These are phyloP conservation scores for Fusarium agapanthi DNA, from an alignment of 2,329 filamentous ascomycete genomes.

Conservation along the genomic window DNA sequence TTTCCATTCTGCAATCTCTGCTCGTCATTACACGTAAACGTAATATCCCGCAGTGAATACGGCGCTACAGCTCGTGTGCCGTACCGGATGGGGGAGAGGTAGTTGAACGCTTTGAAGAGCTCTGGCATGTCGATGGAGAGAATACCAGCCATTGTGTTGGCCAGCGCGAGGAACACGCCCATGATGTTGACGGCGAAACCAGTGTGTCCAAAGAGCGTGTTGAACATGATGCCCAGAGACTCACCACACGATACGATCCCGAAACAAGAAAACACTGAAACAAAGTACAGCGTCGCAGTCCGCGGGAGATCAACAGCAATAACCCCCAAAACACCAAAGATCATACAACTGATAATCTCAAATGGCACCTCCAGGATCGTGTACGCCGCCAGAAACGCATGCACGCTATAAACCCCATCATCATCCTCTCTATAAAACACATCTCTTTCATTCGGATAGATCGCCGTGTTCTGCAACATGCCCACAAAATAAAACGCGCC, in stretches of 20 bases:
- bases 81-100: constrained; percentile 77
- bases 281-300: constrained; percentile 71
- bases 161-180: constrained; percentile 73
- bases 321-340: constrained; percentile 71
- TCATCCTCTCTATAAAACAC: constrained; percentile 82
- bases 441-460: constrained; percentile 76
- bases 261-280: constrained; percentile 74
- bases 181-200: constrained; percentile 81
- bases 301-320: constrained; percentile 72
- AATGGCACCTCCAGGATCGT: constrained; percentile 76
- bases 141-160: constrained; percentile 75
- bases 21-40: constrained; percentile 69
- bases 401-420: constrained; percentile 75
- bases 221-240: constrained; percentile 81
- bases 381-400: constrained; percentile 77
- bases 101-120: constrained; percentile 74
- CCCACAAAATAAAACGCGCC: constrained; percentile 78
- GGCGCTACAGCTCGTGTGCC: constrained; percentile 72
- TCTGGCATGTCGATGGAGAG: constrained; percentile 74
- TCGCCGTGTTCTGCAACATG: constrained; percentile 81
- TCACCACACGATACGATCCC: constrained; percentile 79
- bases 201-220: constrained; percentile 76
- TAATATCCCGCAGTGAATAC: constrained; percentile 67
- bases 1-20: constrained; percentile 67
- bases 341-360: constrained; percentile 69